phyloP scores from a whole-genome alignment of 106 monocot species.

The Platanthera guangdongensis region DNA sequence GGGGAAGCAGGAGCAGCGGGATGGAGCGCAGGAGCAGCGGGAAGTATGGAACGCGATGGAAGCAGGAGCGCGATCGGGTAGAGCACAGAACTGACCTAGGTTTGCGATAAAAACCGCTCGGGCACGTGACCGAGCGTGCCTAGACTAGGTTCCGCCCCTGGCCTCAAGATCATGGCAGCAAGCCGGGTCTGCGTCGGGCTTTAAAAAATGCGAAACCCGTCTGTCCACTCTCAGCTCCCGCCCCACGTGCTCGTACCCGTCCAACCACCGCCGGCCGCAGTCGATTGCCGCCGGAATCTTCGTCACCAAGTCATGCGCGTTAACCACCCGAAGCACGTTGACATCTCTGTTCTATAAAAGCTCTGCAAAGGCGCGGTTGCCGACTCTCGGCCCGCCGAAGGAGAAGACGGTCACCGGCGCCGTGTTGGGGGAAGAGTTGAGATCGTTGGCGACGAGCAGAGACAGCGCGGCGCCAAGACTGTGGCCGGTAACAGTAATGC shows the following conservation, averaged over 20 bases:
- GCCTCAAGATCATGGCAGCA: conserved; percentile 82
- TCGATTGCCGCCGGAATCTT: conserved; percentile 16
- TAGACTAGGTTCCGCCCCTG: too few species aligned
- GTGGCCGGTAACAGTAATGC: conserved; percentile 66
- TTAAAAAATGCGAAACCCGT: conserved; percentile 44
- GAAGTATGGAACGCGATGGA: too few species aligned
- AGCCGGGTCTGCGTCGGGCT: conserved; percentile 43
- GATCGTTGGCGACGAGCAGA: conserved; percentile 42
- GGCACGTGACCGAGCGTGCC: too few species aligned
- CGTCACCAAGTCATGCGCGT: conserved; percentile 52
- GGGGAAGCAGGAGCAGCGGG: too few species aligned
- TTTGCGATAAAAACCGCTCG: too few species aligned
- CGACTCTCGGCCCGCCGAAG: conserved; percentile 59
- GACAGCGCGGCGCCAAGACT: conserved; percentile 66
- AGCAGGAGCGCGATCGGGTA: too few species aligned
- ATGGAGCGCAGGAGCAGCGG: too few species aligned
- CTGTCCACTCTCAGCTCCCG: conserved; percentile 55
- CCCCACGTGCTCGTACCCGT: conserved; percentile 46
- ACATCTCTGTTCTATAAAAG: conserved; percentile 23
- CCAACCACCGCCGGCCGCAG: neutral
- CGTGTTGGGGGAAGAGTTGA: neutral
- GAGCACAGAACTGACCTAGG: too few species aligned
- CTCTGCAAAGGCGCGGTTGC: conserved; percentile 34
- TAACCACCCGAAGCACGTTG: conserved; percentile 50
- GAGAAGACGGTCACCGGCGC: conserved; percentile 55